Evolutionary conservation across 1,284 basidiomycete genomes (phyloP), one percentile per base, ranked within the genome.

Genomic region (Cystobasidiaceae sp.): DNA sequence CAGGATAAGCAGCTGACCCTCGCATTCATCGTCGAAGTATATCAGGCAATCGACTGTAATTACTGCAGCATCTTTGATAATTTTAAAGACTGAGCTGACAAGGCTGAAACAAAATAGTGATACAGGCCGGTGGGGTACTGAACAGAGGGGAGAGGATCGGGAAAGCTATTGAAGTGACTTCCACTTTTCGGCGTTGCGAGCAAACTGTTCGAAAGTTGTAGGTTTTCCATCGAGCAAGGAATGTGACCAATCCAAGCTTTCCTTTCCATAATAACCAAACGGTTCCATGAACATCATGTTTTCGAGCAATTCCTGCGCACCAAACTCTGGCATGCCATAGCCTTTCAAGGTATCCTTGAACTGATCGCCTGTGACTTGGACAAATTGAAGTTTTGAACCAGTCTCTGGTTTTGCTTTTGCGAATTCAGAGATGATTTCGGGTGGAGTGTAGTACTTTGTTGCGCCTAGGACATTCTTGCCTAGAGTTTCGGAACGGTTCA

Each of bases 231-330:
- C 54, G 1, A 56, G 54, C 4, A 44, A 23, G 15, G 39, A 43
- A 8, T 63, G 59, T 3, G 69, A 69, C 46, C 55, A 61, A 8
- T 56, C 51, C 49, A 72, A 46, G 46, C 65, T 67, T 37, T 32
- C 61, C 30, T 67, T 67, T 7, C 54, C 57, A 51, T 68, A 71
- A 51, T 71, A 70, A 11, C 70, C 71, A 55, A 54, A 68, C 43
- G 70, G 66, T 50, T 68, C 64, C n/a, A 71, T 48, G 25, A 72
- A 52, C 7, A 45, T 23, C 69, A 70, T 71, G 34, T 71, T 72
- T 64, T 69, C 50, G 37, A 64, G 52, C 41, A 71, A 15, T 48
- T 72, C 71, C 33, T 68, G 63, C 37, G 57, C 57, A 13, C 60
- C 54, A 4, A 61, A n/a, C 9, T 68, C 51, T 7, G 69, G 66